Evolutionary conservation across 2,329 filamentous ascomycete genomes (phyloP), one percentile per base, ranked within the genome.

Genomic region (Penicillium sp.): DNA sequence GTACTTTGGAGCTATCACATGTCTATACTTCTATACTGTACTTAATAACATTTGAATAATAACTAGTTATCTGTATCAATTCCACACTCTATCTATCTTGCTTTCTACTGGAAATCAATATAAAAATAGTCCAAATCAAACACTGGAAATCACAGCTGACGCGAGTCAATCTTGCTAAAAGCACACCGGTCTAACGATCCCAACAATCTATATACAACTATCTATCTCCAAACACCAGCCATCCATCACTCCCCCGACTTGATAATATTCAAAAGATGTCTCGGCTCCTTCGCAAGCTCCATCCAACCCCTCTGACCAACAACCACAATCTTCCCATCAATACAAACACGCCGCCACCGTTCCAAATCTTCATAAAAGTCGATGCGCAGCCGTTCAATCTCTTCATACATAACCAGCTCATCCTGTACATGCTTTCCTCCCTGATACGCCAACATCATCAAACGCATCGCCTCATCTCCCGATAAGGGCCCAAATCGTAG

Each of bases 261-360:
- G 33, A 67, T 63, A 19, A 66, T 47, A 33, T 68, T 64, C n/a
- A 77, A 53, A 47, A 72, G 55, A 45, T 53, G 58, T 28, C 59
- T 65, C 30, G 66, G 13, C 42, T 72, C 73, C 63, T 70, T 75
- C 19, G 49, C 58, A 38, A 97, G 84, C 62, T 87, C 85, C 76
- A 96, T 86, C 83, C 86, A 89, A 0, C 93, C 93, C 1, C 85
- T 88, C 56, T 82, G 75, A 22, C 90, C 89, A 0, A 97, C 80
- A 61, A 86, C 84, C 3, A 97, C 86, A 70, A 96, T 96, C 57
- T 90, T 92, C 3, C 94, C 94, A 76, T 98, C 94, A n/a, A 98
- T 83, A 75, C 94, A 98, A 15, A 96, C 85, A 72, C 93, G 87
- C 63, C 94, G 84, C 93, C 93, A 97, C 56, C 88, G 82, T 58